These are phyloP conservation scores for Microbotryum lychnidis-dioicae DNA, from an alignment of 1,284 basidiomycete species.

Conservation along the genomic window DNA sequence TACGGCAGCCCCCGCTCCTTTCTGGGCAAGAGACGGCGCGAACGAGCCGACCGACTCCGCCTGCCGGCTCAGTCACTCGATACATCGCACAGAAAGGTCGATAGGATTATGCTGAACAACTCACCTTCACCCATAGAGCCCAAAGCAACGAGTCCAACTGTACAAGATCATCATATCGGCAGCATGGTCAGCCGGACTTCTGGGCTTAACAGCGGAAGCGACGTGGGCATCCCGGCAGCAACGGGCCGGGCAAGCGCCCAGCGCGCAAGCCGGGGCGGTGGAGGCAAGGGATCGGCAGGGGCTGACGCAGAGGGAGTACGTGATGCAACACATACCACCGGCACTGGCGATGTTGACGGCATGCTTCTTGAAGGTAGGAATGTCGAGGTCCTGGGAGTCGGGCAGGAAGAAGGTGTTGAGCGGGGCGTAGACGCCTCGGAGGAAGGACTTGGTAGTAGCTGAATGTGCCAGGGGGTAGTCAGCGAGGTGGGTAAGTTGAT, in stretches of 20 bases:
- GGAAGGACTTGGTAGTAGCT: slow-evolving; percentile 4
- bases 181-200: too few relatives aligned
- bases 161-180: neutral
- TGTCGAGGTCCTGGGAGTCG: slow-evolving; percentile 16
- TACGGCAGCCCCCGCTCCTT: too few relatives aligned
- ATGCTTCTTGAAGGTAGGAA: slow-evolving; percentile 23
- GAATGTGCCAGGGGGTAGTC: neutral
- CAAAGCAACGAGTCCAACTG: slow-evolving; percentile 22
- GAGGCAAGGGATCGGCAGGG: neutral
- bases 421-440: slow-evolving; percentile 24
- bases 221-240: too few relatives aligned
- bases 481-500: neutral
- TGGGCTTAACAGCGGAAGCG: too few relatives aligned
- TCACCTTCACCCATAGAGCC: slow-evolving; percentile 27
- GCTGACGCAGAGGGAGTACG: neutral
- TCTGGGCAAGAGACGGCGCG: too few relatives aligned
- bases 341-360: slow-evolving; percentile 14
- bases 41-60: too few relatives aligned
- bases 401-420: slow-evolving; percentile 18
- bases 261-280: too few relatives aligned
- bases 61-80: too few relatives aligned
- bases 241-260: too few relatives aligned
- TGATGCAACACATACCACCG: slow-evolving; percentile 8
- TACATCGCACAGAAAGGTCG: neutral
- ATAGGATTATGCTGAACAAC: neutral